phyloP scores from a whole-genome alignment of 306 rosid genomes.

The Calophaca sinica region DNA sequence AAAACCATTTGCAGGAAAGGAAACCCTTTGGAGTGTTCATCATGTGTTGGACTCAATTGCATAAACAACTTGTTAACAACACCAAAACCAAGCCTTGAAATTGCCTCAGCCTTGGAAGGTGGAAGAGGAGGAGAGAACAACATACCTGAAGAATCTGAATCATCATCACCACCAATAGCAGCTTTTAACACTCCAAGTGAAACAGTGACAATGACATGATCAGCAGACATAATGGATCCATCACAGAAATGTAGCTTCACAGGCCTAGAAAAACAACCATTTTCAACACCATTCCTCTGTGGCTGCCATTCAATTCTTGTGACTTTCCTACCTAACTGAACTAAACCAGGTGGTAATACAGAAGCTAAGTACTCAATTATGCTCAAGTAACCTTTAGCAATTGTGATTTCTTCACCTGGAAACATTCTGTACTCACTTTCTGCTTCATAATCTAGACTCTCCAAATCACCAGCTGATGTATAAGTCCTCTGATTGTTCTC shows the following conservation, averaged over 20 bases:
- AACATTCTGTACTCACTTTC: constrained; percentile 92
- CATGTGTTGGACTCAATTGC: constrained; percentile 59
- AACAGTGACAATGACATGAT: constrained; percentile 89
- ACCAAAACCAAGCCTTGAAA: constrained; percentile 95
- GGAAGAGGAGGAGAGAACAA: constrained; percentile 90
- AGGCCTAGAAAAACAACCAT: constrained; percentile 61
- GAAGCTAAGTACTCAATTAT: constrained; percentile 75
- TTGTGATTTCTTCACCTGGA: constrained; percentile 88
- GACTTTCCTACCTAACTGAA: constrained; percentile 74
- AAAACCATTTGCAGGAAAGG: constrained; percentile 81
- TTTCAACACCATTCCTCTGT: constrained; percentile 36
- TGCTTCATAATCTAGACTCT: constrained; percentile 69
- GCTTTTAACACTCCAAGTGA: constrained; percentile 94
- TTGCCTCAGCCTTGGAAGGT: constrained; percentile 76
- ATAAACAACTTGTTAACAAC: constrained; percentile 92
- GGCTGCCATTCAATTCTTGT: constrained; percentile 75
- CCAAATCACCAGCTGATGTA: constrained; percentile 85
- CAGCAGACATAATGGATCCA: constrained; percentile 74
- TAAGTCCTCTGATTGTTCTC: constrained; percentile 85
- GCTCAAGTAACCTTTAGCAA: constrained; percentile 84
- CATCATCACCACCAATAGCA: constrained; percentile 48
- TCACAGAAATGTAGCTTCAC: constrained; percentile 84
- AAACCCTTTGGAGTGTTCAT: constrained; percentile 50
- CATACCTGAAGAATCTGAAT: constrained; percentile 61
- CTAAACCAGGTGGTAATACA: constrained; percentile 72